phyloP scores from a whole-genome alignment of 768 basidiomycete genomes.

The Lactarius trivialis region DNA sequence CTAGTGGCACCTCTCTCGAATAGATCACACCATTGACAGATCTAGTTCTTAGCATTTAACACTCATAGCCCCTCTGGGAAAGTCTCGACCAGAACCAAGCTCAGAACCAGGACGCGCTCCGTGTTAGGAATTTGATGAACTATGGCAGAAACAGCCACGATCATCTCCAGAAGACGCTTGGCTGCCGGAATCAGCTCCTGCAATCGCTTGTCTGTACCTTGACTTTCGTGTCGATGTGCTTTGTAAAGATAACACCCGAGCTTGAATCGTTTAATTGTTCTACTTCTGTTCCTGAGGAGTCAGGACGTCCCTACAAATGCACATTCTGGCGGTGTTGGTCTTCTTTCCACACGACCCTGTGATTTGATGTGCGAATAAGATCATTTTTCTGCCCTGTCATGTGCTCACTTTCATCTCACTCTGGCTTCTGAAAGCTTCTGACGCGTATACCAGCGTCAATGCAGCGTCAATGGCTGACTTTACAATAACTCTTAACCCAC shows the following conservation, averaged over 20 bases:
- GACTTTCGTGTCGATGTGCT: background rate
- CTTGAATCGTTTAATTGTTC: background rate
- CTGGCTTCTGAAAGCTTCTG: conserved; percentile 10
- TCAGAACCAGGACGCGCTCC: background rate
- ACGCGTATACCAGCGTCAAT: conserved; percentile 15
- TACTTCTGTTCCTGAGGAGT: conserved; percentile 1
- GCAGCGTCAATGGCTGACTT: conserved; percentile 10
- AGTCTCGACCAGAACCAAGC: conserved; percentile 1
- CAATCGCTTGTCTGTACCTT: background rate
- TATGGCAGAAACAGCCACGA: conserved; percentile 6
- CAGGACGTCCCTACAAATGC: background rate
- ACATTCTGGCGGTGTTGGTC: background rate
- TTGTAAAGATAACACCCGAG: background rate
- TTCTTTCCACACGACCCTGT: conserved; percentile 10
- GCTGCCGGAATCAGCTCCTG: background rate
- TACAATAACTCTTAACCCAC: conserved; percentile 19
- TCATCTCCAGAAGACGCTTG: background rate
- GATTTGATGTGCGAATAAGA: conserved; percentile 13
- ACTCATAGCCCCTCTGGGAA: background rate
- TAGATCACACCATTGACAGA: background rate
- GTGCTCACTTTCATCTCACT: conserved; percentile 12
- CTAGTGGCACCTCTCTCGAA: background rate
- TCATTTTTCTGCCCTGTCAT: conserved; percentile 10
- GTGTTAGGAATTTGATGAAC: background rate
- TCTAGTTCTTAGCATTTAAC: background rate